phyloP scores from a whole-genome alignment of 1,284 basidiomycete genomes.

The Sutorius eximius region DNA sequence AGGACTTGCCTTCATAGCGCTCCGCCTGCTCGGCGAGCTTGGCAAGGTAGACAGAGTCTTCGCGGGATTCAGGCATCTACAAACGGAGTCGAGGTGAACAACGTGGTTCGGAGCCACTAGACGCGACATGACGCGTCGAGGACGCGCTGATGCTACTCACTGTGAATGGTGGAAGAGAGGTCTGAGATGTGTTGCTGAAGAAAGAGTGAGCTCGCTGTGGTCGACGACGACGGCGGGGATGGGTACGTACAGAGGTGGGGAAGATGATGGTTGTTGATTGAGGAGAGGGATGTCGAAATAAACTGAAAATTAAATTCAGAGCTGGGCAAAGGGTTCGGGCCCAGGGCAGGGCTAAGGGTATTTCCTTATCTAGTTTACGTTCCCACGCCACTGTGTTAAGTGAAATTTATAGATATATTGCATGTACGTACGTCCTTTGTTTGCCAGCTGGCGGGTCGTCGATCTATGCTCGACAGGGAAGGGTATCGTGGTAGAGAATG shows the following conservation, averaged over 20 bases:
- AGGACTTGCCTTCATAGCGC: conserved; percentile 87
- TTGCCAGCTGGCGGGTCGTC: conserved; percentile 1
- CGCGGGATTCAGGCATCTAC: conserved; percentile 84
- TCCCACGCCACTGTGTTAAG: conserved; percentile 30
- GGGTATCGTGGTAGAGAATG: neutral
- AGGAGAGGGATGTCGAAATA: conserved; percentile 43
- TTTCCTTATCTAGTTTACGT: conserved; percentile 15
- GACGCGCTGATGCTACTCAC: conserved; percentile 38
- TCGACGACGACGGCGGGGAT: conserved; percentile 33
- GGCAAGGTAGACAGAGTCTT: conserved; percentile 98
- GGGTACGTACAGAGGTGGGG: conserved; percentile 35
- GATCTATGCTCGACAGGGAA: neutral
- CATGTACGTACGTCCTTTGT: conserved; percentile 4
- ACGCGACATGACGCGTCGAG: conserved; percentile 35
- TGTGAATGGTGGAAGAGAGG: conserved; percentile 24
- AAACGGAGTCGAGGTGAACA: conserved; percentile 24
- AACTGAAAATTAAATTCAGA: conserved; percentile 50
- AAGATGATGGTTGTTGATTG: conserved; percentile 49
- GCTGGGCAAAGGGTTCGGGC: conserved; percentile 52
- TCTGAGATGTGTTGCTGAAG: conserved; percentile 15
- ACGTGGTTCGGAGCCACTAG: conserved; percentile 10
- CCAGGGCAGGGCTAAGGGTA: conserved; percentile 38
- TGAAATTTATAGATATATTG: neutral
- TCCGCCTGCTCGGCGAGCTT: conserved; percentile 99
- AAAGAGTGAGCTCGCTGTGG: conserved; percentile 34